A percentile compares a stretch with the other conserved stretches of the same genome.
phyloP scores from a whole-genome alignment of 2,329 filamentous ascomycete species.

The Arthrobotrys musiformis region DNA sequence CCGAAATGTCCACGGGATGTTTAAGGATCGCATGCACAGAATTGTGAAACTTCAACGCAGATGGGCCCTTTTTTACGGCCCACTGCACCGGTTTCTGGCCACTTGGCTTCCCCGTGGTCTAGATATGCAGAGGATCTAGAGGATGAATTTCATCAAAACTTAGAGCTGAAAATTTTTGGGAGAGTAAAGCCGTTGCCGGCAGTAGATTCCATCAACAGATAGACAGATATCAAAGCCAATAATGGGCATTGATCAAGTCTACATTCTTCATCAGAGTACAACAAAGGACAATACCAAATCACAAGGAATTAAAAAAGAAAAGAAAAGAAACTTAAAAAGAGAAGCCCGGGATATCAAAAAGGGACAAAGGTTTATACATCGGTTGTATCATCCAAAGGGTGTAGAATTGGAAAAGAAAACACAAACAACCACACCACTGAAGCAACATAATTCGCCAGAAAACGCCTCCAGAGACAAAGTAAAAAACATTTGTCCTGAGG shows the following conservation, averaged over 20 bases:
- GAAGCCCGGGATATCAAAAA: constrained; percentile 47
- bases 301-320: constrained; percentile 7
- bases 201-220: constrained; percentile 2
- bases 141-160: background rate
- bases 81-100: background rate
- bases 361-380: constrained; percentile 28
- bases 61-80: background rate
- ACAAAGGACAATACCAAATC: constrained; percentile 5
- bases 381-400: constrained; percentile 6
- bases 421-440: constrained; percentile 9
- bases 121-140: background rate
- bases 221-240: background rate
- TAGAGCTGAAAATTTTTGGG: background rate
- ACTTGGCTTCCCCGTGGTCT: background rate
- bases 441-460: constrained; percentile 23
- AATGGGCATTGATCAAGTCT: background rate
- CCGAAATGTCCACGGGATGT: background rate
- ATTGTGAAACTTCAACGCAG: background rate
- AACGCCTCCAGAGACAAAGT: constrained; percentile 36
- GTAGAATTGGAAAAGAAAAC: background rate
- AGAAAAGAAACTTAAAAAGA: constrained; percentile 4
- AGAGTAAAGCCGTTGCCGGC: background rate
- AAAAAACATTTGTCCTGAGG: constrained; percentile 8
- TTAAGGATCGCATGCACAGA: background rate
- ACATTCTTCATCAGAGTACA: background rate